Evolutionary conservation across 148 eudicot species (phyloP).

Genomic region (Dianthus caryophyllus): DNA sequence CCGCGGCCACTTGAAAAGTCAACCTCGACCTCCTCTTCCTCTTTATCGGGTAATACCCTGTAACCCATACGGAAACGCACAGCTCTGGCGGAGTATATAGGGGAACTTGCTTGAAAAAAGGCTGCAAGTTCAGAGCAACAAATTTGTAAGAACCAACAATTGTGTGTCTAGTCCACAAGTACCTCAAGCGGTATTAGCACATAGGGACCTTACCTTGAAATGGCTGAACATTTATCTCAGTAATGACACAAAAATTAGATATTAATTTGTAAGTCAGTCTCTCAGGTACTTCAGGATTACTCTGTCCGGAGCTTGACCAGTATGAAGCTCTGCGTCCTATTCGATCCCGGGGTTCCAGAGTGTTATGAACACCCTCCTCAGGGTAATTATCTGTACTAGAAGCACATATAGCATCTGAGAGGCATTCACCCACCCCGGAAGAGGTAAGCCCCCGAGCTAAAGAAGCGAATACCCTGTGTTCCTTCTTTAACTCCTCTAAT

Average conservation of each 20-base stretch:
- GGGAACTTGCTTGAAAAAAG: conserved; percentile 53
- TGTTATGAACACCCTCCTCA: conserved; percentile 58
- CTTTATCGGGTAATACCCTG: conserved; percentile 35
- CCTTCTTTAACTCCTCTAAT: conserved; percentile 39
- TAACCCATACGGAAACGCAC: conserved; percentile 79
- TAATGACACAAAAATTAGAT: conserved; percentile 57
- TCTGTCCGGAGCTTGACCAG: conserved; percentile 88
- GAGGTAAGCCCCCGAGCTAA: conserved; percentile 49
- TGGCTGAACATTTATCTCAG: conserved; percentile 63
- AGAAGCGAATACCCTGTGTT: conserved; percentile 53
- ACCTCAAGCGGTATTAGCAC: not conserved
- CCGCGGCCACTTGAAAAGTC: conserved; percentile 16
- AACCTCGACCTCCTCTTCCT: conserved; percentile 18
- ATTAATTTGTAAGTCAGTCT: conserved; percentile 54
- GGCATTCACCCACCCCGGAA: conserved; percentile 42
- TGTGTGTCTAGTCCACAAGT: conserved; percentile 5
- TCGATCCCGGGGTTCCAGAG: conserved; percentile 61
- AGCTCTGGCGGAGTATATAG: conserved; percentile 82
- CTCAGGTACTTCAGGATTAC: conserved; percentile 67
- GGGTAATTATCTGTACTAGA: conserved; percentile 88
- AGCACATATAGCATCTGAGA: conserved; percentile 61
- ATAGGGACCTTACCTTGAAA: conserved; percentile 47
- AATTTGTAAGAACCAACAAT: conserved; percentile 12
- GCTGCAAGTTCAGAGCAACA: conserved; percentile 38
- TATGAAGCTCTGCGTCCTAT: conserved; percentile 46